Conservation (phyloP, 495 filamentous ascomycete species). For the Penicillium longicatenatum region DNA sequence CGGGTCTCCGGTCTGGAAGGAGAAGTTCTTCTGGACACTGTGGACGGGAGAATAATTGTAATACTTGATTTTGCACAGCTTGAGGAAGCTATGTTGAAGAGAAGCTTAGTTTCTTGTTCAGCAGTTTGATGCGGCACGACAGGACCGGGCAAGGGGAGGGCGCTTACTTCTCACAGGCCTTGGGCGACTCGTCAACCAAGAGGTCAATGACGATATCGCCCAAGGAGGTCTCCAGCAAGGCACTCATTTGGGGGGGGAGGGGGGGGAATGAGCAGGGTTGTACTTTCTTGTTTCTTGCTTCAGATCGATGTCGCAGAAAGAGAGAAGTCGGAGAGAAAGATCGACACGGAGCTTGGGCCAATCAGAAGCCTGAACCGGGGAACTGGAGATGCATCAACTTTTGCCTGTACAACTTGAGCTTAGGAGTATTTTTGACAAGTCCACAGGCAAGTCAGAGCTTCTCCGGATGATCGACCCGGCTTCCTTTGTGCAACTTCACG, state of each 20-base stretch:
- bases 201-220: constrained; percentile 95
- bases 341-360: constrained; percentile 28
- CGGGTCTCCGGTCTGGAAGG: constrained; percentile 93
- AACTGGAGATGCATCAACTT: not conserved
- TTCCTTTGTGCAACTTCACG: constrained; percentile 33
- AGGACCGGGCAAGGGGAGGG: constrained; percentile 7
- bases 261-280: constrained; percentile 9
- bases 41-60: constrained; percentile 95
- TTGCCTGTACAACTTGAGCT: not conserved
- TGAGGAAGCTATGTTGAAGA: constrained; percentile 72
- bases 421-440: constrained; percentile 16
- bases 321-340: constrained; percentile 12
- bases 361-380: constrained; percentile 11
- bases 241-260: constrained; percentile 56
- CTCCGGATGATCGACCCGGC: constrained; percentile 37
- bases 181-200: constrained; percentile 81
- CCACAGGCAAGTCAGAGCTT: constrained; percentile 10
- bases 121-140: constrained; percentile 27
- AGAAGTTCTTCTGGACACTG: constrained; percentile 86
- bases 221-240: constrained; percentile 85
- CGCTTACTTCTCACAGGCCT: constrained; percentile 87
- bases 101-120: constrained; percentile 56
- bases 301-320: not conserved
- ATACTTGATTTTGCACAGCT: constrained; percentile 97
- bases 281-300: not conserved